A percentile compares a stretch with the other conserved stretches of the same genome.
phyloP scores from a whole-genome alignment of 1,284 basidiomycete species.

The Bothia castanella region DNA sequence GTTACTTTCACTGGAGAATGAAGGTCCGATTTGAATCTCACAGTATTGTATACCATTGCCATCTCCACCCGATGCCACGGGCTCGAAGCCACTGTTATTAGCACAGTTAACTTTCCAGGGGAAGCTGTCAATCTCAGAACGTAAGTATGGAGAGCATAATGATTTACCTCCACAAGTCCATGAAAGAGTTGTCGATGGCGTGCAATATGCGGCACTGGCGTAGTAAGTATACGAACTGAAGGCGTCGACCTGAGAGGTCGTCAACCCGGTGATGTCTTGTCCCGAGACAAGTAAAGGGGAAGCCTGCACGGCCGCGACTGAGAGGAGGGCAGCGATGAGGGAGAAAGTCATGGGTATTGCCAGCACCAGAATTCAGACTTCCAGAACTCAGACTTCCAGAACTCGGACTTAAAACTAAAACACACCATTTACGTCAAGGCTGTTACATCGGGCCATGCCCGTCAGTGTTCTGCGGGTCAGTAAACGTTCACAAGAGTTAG shows the following conservation, averaged over 20 bases:
- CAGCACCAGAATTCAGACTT: no score
- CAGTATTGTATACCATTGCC: constrained; percentile 61
- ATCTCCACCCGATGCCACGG: constrained; percentile 61
- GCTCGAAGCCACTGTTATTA: constrained; percentile 53
- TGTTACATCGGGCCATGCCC: no score
- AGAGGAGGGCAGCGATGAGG: background rate
- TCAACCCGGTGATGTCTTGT: constrained; percentile 42
- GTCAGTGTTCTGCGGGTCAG: no score
- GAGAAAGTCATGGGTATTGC: background rate
- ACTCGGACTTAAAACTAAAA: no score
- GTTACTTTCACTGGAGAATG: background rate
- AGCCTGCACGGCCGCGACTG: constrained; percentile 16
- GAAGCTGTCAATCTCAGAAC: background rate
- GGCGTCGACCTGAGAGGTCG: constrained; percentile 39
- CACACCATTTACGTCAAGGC: no score
- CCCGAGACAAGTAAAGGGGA: constrained; percentile 27
- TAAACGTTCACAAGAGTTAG: no score
- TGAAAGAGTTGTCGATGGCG: constrained; percentile 39
- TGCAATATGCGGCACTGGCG: constrained; percentile 57
- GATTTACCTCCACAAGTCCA: constrained; percentile 61
- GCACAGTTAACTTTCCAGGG: constrained; percentile 46
- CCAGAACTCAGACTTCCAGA: no score
- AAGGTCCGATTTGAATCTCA: constrained; percentile 19
- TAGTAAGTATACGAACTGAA: constrained; percentile 57
- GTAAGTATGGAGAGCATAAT: background rate